Conservation (phyloP, 1,284 basidiomycete genomes). For the Ceratobasidium theobromae region DNA sequence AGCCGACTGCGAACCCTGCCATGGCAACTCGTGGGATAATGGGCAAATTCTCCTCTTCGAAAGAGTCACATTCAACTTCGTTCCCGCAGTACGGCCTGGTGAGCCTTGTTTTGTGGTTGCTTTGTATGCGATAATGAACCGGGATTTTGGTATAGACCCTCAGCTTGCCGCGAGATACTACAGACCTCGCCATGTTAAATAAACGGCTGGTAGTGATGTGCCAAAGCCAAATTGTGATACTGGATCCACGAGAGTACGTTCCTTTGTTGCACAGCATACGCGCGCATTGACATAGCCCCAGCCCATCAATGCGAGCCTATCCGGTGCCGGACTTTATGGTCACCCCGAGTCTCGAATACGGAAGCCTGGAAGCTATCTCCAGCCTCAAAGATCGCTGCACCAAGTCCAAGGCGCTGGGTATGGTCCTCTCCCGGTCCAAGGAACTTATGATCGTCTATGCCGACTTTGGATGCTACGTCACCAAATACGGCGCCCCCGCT, state of each 20-base stretch:
- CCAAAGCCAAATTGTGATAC: constrained; percentile 61
- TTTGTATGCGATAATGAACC: background rate
- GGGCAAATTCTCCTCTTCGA: constrained; percentile 2
- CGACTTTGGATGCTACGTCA: constrained; percentile 70
- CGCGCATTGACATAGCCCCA: constrained; percentile 40
- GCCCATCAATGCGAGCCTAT: constrained; percentile 44
- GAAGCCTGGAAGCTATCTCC: constrained; percentile 45
- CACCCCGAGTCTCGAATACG: constrained; percentile 45
- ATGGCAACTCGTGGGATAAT: constrained; percentile 13
- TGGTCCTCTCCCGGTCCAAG: constrained; percentile 56
- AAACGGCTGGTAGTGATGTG: constrained; percentile 66
- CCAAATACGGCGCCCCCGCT: constrained; percentile 62
- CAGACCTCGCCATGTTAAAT: constrained; percentile 54
- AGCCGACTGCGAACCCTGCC: constrained; percentile 39
- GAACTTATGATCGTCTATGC: constrained; percentile 70
- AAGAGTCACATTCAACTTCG: constrained; percentile 42
- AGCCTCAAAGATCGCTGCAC: constrained; percentile 62
- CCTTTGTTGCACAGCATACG: background rate
- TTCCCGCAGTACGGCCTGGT: constrained; percentile 67
- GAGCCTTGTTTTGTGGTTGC: constrained; percentile 38
- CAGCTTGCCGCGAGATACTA: constrained; percentile 62
- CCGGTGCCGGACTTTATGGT: constrained; percentile 59
- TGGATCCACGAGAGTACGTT: constrained; percentile 65
- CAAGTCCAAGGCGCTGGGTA: constrained; percentile 61
- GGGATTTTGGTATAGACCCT: constrained; percentile 51